Evolutionary conservation across 768 basidiomycete genomes (phyloP), one percentile per base, ranked within the genome.

Genomic region (Trametes coccinea): DNA sequence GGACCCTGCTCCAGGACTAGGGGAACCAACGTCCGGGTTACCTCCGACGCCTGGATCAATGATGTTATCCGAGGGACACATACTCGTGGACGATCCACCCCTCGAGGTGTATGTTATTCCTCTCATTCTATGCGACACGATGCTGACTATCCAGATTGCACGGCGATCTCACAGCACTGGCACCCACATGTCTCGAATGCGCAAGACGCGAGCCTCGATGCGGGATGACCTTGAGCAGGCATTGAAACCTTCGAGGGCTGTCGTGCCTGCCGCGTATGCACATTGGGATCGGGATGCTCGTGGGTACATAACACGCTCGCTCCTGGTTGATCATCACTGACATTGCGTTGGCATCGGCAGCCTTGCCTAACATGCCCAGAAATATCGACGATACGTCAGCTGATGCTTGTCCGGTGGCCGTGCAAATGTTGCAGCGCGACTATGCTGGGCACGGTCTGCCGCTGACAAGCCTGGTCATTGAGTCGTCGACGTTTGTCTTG

Each of bases 401-500:
- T 1, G 33, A 5, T 2, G 5, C 46, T 1, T 59, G 57, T 34
- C 41, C 30, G 3, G 10, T 22, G 11, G 33, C 57, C 4, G 14
- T 27, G n/a, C 39, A n/a, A 6, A 31, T 51, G 30, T 5, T 59
- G 17, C 31, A 41, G 41, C 33, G 17, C 2, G 57, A 59, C 17
- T 44, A 33, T 41, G 49, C 57, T 5, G 57, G 49, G 0, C 57
- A 59, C 30, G 49, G 57, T 1, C 17, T 59, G 11, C 49, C 49
- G 7, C 49, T 59, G 41, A 59, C 57, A 5, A 51, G 40, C 50
- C 49, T 59, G 0, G 57, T 59, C 9, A 45, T 59, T 13, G 57
- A 51, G 27, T 51, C 49, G 4, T 59, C 49, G 27, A 52, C 50
- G 2, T 47, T 40, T 33, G 2, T 56, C 13, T 17, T 46, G 1